A percentile compares a stretch with the other conserved stretches of the same genome.
These are phyloP conservation scores for Aspergillus sp. DNA, from an alignment of 2,329 filamentous ascomycete species.

Conservation along the genomic window DNA sequence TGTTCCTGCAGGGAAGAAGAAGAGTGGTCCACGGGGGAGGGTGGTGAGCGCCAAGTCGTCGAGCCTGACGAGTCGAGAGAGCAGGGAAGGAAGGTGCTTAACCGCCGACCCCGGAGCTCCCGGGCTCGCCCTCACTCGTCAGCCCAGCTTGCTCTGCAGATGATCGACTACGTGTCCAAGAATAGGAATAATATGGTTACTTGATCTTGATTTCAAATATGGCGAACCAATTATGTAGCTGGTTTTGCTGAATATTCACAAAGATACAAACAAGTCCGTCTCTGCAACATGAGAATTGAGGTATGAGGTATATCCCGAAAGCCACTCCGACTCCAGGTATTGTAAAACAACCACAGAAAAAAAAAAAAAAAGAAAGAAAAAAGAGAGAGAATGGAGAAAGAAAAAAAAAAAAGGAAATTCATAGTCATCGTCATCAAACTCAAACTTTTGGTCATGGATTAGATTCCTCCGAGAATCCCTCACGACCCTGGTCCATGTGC, in stretches of 20 bases:
- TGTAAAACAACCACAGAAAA: not conserved
- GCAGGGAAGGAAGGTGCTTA: not conserved
- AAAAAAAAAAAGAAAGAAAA: not conserved
- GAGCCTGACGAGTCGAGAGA: not conserved
- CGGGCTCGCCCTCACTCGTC: not conserved
- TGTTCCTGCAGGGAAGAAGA: not conserved
- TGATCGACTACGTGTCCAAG: not conserved
- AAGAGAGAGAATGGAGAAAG: not conserved
- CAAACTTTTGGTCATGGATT: slow-evolving; percentile 18
- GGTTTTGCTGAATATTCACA: slow-evolving; percentile 1
- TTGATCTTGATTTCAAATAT: not conserved
- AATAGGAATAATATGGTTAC: not conserved
- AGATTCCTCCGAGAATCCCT: slow-evolving; percentile 4
- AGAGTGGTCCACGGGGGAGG: too few species aligned
- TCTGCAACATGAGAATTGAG: slow-evolving; percentile 7
- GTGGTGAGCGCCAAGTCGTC: too few species aligned
- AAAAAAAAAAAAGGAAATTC: slow-evolving; percentile 4
- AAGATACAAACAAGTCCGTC: slow-evolving; percentile 5
- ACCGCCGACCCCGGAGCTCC: not conserved
- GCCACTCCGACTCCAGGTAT: slow-evolving; percentile 15
- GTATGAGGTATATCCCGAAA: slow-evolving; percentile 17
- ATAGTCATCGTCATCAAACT: slow-evolving; percentile 15
- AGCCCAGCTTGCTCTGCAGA: not conserved
- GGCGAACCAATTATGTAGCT: slow-evolving; percentile 6
- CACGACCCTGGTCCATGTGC: slow-evolving; percentile 1